Percentiles rank a stretch among this genome's conserved stretches.
phyloP scores from a whole-genome alignment of 306 rosid genomes.

The Dryas drummondii region DNA sequence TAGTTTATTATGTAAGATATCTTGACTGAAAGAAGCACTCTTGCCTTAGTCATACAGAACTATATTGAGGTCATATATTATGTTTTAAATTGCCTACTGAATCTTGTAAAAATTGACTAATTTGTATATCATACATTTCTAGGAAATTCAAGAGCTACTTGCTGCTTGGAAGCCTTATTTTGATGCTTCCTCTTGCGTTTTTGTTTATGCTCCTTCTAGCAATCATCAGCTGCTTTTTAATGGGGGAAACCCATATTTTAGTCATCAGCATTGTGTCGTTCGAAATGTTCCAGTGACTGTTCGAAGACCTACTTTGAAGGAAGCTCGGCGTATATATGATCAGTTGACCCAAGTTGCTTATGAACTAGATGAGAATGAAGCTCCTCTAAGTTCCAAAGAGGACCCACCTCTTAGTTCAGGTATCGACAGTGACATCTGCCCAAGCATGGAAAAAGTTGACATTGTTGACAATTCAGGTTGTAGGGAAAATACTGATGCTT shows the following conservation, averaged over 20 bases:
- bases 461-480: conserved; percentile 29
- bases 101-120: conserved; percentile 27
- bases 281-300: conserved; percentile 67
- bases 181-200: conserved; percentile 70
- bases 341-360: conserved; percentile 62
- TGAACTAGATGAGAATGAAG: conserved; percentile 62
- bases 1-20: not conserved
- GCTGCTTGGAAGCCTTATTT: conserved; percentile 80
- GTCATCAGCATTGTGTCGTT: conserved; percentile 43
- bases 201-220: conserved; percentile 76
- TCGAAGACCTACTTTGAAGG: conserved; percentile 86
- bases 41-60: not conserved
- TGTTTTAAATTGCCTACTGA: not conserved
- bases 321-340: conserved; percentile 69
- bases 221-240: conserved; percentile 76
- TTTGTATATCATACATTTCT: conserved; percentile 24
- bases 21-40: not conserved
- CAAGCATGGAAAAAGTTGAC: conserved; percentile 29
- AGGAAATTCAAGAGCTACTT: conserved; percentile 95
- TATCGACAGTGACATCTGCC: conserved; percentile 27
- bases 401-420: conserved; percentile 23
- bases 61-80: not conserved
- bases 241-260: conserved; percentile 68
- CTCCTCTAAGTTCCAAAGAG: conserved; percentile 23
- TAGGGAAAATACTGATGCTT: conserved; percentile 39